A percentile compares a stretch with the other conserved stretches of the same genome.
phyloP scores from a whole-genome alignment of 75 land plant species.

The Cunninghamia lanceolata region DNA sequence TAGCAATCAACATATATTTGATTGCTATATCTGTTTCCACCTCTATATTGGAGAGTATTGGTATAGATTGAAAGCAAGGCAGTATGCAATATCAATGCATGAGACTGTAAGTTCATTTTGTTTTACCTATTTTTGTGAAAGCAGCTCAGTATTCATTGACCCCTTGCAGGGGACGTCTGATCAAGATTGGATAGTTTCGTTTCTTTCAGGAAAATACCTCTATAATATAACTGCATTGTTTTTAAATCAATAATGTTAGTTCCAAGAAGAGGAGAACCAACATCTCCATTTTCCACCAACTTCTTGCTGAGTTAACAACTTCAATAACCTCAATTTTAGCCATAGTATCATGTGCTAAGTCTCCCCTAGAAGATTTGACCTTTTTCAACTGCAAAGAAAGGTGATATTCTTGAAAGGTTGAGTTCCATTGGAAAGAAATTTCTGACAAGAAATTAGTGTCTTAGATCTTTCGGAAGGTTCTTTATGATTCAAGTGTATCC shows the following conservation, averaged over 20 bases:
- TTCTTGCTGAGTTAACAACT: not conserved
- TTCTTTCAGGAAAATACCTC: no score
- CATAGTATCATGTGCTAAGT: not conserved
- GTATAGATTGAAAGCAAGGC: conserved; percentile 3
- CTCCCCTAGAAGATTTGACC: not conserved
- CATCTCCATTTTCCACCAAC: not conserved
- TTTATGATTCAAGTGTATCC: no score
- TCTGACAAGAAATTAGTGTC: not conserved
- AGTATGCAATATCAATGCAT: not conserved
- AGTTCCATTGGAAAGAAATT: not conserved
- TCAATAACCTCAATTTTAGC: not conserved
- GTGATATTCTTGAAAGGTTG: not conserved
- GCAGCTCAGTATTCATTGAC: not conserved
- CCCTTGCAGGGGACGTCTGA: not conserved
- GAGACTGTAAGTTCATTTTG: not conserved
- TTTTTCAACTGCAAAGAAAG: not conserved
- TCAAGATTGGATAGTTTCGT: no score
- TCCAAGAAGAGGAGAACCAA: not conserved
- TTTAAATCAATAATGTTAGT: not conserved
- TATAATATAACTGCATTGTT: not conserved
- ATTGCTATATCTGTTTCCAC: not conserved
- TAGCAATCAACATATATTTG: not conserved
- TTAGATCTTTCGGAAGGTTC: no score
- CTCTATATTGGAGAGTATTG: conserved; percentile 21
- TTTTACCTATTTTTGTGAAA: not conserved